Percentiles rank a stretch among this genome's conserved stretches.
Evolutionary conservation across 768 basidiomycete genomes (phyloP).

Genomic region (Xerocomus spinulosus): DNA sequence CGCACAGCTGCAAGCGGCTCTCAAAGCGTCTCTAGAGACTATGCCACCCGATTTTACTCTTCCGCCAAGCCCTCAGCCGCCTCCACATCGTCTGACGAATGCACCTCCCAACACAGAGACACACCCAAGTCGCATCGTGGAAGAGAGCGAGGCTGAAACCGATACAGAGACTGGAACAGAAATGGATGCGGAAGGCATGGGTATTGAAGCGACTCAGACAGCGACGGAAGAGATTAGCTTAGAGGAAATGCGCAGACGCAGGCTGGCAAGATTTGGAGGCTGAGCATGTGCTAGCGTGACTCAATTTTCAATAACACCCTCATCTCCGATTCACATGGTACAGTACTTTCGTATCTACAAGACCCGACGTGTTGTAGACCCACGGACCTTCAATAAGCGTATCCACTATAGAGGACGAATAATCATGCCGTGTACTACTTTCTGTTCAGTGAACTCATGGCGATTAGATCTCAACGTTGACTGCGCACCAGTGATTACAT

Average conservation of each 20-base stretch:
- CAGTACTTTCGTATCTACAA: too few relatives aligned
- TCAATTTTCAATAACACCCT: too few relatives aligned
- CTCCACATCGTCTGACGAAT: constrained; percentile 15
- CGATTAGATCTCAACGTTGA: too few relatives aligned
- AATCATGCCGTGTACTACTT: too few relatives aligned
- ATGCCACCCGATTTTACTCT: constrained; percentile 50
- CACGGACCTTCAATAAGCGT: too few relatives aligned
- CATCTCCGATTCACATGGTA: too few relatives aligned
- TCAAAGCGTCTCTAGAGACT: constrained; percentile 74
- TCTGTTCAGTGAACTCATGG: too few relatives aligned
- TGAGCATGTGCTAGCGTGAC: constrained; percentile 17
- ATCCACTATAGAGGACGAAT: too few relatives aligned
- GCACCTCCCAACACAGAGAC: constrained; percentile 1
- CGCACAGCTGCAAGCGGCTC: constrained; percentile 79
- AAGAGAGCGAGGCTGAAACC: constrained; percentile 29
- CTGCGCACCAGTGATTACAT: too few relatives aligned
- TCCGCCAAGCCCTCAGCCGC: constrained; percentile 20
- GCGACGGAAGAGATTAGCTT: constrained; percentile 41
- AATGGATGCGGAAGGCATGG: constrained; percentile 22
- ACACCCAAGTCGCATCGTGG: constrained; percentile 8
- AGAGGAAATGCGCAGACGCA: constrained; percentile 63
- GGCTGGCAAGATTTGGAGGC: constrained; percentile 61
- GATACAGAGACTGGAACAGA: constrained; percentile 36
- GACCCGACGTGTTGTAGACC: too few relatives aligned
- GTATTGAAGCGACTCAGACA: constrained; percentile 2